Evolutionary conservation across 1,284 basidiomycete genomes (phyloP), one percentile per base, ranked within the genome.

Genomic region (Cystobasidium slooffiae): DNA sequence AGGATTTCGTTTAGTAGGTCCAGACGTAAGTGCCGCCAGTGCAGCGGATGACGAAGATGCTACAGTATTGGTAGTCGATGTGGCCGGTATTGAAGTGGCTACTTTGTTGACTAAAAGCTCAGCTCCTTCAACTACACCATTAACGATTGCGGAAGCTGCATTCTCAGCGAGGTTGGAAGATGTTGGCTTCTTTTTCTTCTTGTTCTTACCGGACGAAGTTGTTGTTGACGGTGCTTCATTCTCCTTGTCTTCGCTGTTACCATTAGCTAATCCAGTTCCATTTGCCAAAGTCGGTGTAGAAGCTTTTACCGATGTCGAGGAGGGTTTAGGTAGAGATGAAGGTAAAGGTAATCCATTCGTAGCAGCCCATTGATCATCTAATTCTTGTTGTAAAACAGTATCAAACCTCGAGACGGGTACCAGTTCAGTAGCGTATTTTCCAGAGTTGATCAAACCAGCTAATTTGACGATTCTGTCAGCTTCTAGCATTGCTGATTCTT

Each of bases 101-200:
- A 66, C 55, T 43, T 51, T 66, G 39, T 64, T 55, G 62, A 51
- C 56, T 20, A 62, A n/a, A 10, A 43, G 18, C 18, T 59, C 56
- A 7, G 53, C 70, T 16, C 46, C 70, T 43, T 65, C 52, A 16
- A 41, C 1, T 53, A 73, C 49, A 10, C 51, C 49, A 39, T 73
- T 53, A 10, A 53, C 37, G 10, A 73, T 9, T 22, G 70, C n/a
- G n/a, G 62, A 49, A 39, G 43, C 63, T 3, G 41, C 62, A 22
- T 47, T 18, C 10, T 61, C 20, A 18, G 69, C 22, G 31, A 31
- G 31, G 31, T 31, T 31, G 31, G 31, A 31, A 5, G 69, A 24
- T 31, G 41, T n/a, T 46, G 62, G 4, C 37, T 73, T 73, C 22
- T 51, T 51, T 52, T 73, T 73, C 63, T 65, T 65, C 46, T 73